Evolutionary conservation across 495 filamentous ascomycete genomes (phyloP), one percentile per base, ranked within the genome.

Genomic region (Hapsidospora chrysogenum): DNA sequence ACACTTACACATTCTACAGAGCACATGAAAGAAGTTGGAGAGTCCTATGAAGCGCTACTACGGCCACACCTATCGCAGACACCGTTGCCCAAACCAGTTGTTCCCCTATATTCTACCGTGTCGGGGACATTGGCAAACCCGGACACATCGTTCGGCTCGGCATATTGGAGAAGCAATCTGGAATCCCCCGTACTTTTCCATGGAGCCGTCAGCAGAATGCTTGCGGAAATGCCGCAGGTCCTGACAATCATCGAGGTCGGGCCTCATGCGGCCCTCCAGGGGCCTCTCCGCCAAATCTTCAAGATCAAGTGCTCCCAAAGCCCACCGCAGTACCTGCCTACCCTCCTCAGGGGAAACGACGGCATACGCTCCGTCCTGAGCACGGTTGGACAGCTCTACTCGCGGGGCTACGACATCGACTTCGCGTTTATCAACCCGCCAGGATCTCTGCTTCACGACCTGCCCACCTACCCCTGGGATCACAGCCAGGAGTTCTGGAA

Each of bases 171-270:
- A 3, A n/a, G 37, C 8, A 59, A 59, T 41, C 46, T 54, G 8
- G 40, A 29, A 11, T 43, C 42, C 11, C 48, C 50, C 3, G 53
- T 53, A 2, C 45, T 43, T 0, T 67, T 68, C 33, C 33, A 16
- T 0, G 31, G 43, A 0, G 54, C 61, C 0, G 42, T 64, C 2
- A 14, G 19, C 2, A 43, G 39, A 5, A 22, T 52, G 2, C 17
- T 62, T 7, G n/a, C 7, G 1, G 19, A 41, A 17, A 17, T 39
- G 20, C 18, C 41, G 7, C 41, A 53, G 5, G 37, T 37, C 4
- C 26, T 40, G 9, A 20, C 57, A 0, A 48, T 64, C 29, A 18
- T 68, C 1, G 65, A 69, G 27, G 43, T 69, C 25, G 64, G 63
- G 0, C 63, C 63, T 14, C 60, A 67, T 27, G 45, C 54, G 0